These are phyloP conservation scores for Trichosporon asahii DNA, from an alignment of 1,284 basidiomycete species.

Conservation along the genomic window DNA sequence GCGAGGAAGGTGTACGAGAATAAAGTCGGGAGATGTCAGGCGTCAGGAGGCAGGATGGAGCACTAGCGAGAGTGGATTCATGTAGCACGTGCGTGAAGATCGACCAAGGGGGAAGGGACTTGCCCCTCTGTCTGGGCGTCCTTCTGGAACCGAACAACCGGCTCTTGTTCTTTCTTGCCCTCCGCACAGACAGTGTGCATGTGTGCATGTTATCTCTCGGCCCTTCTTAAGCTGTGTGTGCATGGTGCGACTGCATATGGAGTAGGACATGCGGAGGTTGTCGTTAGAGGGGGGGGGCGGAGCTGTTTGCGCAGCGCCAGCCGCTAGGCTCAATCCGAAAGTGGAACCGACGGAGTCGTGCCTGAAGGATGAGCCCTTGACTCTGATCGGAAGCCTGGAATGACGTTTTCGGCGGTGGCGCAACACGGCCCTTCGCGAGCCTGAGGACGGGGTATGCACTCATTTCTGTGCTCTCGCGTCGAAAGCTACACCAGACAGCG, in stretches of 20 bases:
- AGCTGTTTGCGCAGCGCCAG: no score
- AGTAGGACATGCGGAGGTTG: background rate
- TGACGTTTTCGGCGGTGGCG: background rate
- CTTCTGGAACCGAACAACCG: background rate
- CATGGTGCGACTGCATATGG: background rate
- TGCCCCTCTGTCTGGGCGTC: background rate
- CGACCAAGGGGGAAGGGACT: background rate
- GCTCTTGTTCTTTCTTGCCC: background rate
- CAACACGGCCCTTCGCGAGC: no score
- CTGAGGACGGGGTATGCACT: background rate
- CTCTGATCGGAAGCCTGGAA: background rate
- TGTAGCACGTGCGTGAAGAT: conserved; percentile 7
- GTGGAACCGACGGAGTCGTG: background rate
- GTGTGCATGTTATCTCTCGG: background rate
- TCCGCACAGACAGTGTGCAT: background rate
- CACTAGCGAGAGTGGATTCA: background rate
- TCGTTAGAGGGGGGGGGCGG: no score
- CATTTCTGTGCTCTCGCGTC: no score
- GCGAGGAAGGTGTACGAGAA: background rate
- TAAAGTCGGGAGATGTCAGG: background rate
- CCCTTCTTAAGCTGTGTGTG: background rate
- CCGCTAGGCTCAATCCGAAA: background rate
- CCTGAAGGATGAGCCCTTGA: background rate
- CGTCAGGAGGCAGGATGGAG: background rate
- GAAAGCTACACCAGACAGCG: background rate